Evolutionary conservation across 306 rosid genomes (phyloP).

Genomic region (Delonix regia): DNA sequence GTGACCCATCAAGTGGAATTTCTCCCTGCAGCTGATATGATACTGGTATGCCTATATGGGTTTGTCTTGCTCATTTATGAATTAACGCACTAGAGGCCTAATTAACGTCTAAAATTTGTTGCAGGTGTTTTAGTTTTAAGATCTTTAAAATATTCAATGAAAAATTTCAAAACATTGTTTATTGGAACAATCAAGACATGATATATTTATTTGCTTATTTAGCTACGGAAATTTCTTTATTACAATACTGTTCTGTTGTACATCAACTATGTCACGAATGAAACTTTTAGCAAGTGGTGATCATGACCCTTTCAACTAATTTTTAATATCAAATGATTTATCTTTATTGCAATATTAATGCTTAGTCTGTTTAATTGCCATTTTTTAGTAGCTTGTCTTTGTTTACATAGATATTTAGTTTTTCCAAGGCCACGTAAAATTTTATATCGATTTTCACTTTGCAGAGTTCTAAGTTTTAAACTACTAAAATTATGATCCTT

Average conservation of each 20-base stretch:
- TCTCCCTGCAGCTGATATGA: slow-evolving; percentile 90
- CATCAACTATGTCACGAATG: not conserved
- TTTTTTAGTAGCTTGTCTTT: not conserved
- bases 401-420: slow-evolving; percentile 5
- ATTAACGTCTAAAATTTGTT: slow-evolving; percentile 23
- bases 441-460: not conserved
- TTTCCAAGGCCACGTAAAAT: slow-evolving; percentile 7
- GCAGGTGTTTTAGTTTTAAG: not conserved
- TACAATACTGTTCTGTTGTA: not conserved
- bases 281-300: slow-evolving; percentile 4
- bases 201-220: not conserved
- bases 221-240: not conserved
- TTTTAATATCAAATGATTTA: not conserved
- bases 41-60: slow-evolving; percentile 68
- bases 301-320: not conserved
- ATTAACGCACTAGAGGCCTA: slow-evolving; percentile 31
- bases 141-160: not conserved
- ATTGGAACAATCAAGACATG: not conserved
- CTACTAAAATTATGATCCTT: slow-evolving; percentile 19
- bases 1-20: slow-evolving; percentile 99
- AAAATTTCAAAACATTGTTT: not conserved
- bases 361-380: not conserved
- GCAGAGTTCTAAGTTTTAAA: not conserved
- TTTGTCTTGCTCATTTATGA: slow-evolving; percentile 32
- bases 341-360: not conserved